Base-by-base conservation (phyloP, 2,329 filamentous ascomycete species). In the Xylariaceae sp. region DNA sequence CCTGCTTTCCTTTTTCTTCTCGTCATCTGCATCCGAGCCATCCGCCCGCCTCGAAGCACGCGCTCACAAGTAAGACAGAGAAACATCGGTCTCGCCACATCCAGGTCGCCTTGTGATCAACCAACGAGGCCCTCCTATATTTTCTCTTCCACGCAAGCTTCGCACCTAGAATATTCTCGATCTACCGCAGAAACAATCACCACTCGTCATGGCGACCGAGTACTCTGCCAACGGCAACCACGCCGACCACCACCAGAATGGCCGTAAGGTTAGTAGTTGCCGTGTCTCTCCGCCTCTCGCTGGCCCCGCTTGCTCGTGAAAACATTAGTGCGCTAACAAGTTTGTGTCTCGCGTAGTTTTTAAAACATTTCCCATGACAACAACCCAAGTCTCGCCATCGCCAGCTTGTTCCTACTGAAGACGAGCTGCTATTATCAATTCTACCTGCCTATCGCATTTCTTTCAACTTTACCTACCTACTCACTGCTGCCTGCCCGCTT, bases 181-280 rank as follows among this genome's bases (percentile, higher is more conserved):
- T 30, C 23, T 30, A 30, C 23, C 23, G 23, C 11, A 35, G 23
- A 13, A 18, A 10, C 23, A 35, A 52, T 59, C 53, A 56, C 37
- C 61, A 59, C 63, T 66, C 66, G 68, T 66, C 67, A 80, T 80
- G 77, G 73, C 78, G 66, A 72, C 71, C 65, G 68, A 72, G 59
- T 68, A 69, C 35, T 68, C 73, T 69, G 71, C 73, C 73, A 82
- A 81, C 73, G 79, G 79, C 71, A 79, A 78, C 71, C 74, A 67
- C 66, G 75, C 77, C 66, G 72, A 77, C 63, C 74, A 81, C 65
- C 70, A 73, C 65, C 74, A 80, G 69, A 82, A 81, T 73, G 75
- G 72, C 69, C 82, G 81, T 84, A 76, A 75, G 81, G 81, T 81
- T 68, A 59, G 78, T 75, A 62, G 4, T 30, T 30, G 23, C 23